Evolutionary conservation across 2,329 filamentous ascomycete species (phyloP).

Genomic region (Cadophora sp.): DNA sequence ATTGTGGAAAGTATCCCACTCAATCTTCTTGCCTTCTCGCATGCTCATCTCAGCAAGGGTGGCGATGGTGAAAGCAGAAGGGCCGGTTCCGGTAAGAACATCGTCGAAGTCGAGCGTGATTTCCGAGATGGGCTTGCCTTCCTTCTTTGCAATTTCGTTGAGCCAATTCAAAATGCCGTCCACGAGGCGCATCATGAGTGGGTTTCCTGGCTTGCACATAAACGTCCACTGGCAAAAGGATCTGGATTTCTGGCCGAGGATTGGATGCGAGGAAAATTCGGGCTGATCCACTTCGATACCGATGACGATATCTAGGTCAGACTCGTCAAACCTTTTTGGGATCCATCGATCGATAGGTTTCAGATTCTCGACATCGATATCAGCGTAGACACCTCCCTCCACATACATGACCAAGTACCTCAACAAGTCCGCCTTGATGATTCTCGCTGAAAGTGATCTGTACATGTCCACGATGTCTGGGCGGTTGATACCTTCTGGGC

Average conservation of each 20-base stretch:
- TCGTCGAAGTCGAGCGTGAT: conserved; percentile 75
- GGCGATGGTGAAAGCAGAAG: conserved; percentile 71
- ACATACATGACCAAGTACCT: conserved; percentile 73
- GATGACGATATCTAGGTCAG: conserved; percentile 74
- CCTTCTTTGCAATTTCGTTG: conserved; percentile 62
- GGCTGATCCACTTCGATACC: conserved; percentile 76
- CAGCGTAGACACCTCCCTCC: conserved; percentile 58
- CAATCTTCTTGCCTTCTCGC: conserved; percentile 53
- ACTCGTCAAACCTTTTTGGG: conserved; percentile 66
- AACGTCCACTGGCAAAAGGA: conserved; percentile 82
- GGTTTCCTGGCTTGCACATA: conserved; percentile 70
- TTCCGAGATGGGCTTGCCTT: conserved; percentile 63
- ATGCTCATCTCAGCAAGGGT: conserved; percentile 69
- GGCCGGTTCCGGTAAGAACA: conserved; percentile 75
- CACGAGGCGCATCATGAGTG: conserved; percentile 72
- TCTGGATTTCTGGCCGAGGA: conserved; percentile 70
- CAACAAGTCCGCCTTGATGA: conserved; percentile 71
- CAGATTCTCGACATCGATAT: conserved; percentile 65
- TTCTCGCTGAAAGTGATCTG: conserved; percentile 64
- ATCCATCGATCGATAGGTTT: conserved; percentile 62
- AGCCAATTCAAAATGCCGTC: conserved; percentile 74
- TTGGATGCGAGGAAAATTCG: conserved; percentile 66
- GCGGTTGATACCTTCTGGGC: conserved; percentile 68
- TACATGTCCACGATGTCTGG: conserved; percentile 70
- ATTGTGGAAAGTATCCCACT: conserved; percentile 71